These are phyloP conservation scores for Hydrangea macrophylla DNA, from an alignment of 148 eudicot genomes.

Conservation along the genomic window DNA sequence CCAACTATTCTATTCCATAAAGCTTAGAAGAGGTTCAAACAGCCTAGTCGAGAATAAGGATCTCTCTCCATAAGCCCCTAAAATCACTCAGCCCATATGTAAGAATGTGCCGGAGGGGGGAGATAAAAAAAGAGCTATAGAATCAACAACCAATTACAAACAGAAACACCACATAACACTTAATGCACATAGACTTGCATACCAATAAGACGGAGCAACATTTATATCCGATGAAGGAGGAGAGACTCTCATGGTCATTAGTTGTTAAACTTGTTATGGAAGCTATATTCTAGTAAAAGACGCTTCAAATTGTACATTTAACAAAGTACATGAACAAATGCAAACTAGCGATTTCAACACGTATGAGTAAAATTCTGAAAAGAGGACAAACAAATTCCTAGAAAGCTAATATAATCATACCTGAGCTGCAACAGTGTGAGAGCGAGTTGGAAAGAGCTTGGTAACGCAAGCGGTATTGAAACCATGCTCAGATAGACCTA, in stretches of 20 bases:
- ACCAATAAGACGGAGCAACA: not conserved
- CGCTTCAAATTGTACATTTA: too few relatives aligned
- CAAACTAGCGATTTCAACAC: too few relatives aligned
- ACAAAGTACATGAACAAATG: not conserved
- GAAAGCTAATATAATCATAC: slow-evolving; percentile 22
- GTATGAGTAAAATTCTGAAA: not conserved
- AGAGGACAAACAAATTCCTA: not conserved
- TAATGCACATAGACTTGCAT: not conserved
- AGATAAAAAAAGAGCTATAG: not conserved
- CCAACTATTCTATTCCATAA: too few relatives aligned
- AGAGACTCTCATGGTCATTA: not conserved
- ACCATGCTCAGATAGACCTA: slow-evolving; percentile 96
- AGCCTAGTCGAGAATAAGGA: too few relatives aligned
- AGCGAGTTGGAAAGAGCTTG: slow-evolving; percentile 96
- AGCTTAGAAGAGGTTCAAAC: too few relatives aligned
- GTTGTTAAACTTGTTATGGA: not conserved
- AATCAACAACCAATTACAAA: not conserved
- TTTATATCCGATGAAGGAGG: not conserved
- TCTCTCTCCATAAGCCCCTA: too few relatives aligned
- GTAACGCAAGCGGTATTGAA: slow-evolving; percentile 97
- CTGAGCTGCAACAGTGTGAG: slow-evolving; percentile 99
- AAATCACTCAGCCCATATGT: too few relatives aligned
- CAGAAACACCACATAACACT: not conserved
- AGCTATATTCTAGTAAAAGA: not conserved
- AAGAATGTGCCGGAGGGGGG: too few relatives aligned